Evolutionary conservation across 139 green algal species (phyloP).

Genomic region (Spirogloea muscicola): DNA sequence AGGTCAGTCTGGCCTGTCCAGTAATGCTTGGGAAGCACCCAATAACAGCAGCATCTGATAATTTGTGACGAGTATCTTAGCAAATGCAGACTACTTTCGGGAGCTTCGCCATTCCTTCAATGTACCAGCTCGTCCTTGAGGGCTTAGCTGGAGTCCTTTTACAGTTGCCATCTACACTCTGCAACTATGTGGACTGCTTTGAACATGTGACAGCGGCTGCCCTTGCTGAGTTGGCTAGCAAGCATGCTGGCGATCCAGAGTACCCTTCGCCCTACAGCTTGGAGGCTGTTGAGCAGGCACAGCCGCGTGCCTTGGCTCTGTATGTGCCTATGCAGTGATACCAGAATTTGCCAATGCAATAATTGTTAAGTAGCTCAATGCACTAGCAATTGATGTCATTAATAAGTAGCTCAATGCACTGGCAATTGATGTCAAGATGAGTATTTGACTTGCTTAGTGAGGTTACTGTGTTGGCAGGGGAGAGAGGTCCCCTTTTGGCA

Average conservation of each 20-base stretch:
- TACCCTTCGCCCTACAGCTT: conserved; percentile 23
- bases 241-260: conserved; percentile 9
- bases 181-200: neutral
- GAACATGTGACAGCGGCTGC: neutral
- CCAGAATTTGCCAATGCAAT: no score
- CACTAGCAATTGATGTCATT: no score
- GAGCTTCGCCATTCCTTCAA: neutral
- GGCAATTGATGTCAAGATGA: no score
- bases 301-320: no score
- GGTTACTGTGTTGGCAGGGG: neutral
- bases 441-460: neutral
- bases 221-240: conserved; percentile 13
- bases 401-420: no score
- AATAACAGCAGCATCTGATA: no score
- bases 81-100: neutral
- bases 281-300: conserved; percentile 21
- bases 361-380: neutral
- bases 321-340: no score
- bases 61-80: no score
- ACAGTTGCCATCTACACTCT: neutral
- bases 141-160: neutral
- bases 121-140: neutral
- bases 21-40: no score
- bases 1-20: no score
- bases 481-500: conserved; percentile 32